Conservation (phyloP, 441 rosid species). For the Kokia cookei region DNA sequence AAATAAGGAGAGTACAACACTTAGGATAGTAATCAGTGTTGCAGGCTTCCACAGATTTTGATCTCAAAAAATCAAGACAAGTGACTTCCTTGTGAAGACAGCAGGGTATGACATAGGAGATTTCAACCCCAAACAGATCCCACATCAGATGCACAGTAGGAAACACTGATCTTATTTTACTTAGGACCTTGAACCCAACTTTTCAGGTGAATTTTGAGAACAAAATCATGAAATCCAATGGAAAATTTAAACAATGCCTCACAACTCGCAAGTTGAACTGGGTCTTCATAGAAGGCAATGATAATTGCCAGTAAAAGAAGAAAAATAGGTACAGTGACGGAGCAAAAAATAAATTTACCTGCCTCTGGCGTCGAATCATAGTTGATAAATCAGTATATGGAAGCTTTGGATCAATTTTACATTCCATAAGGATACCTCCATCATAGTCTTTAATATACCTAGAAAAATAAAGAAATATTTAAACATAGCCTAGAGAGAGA, state of each 20-base stretch:
- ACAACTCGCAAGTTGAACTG: not conserved
- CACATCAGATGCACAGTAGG: not conserved
- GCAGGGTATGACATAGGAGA: not conserved
- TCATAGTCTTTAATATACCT: slow-evolving; percentile 98
- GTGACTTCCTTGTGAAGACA: not conserved
- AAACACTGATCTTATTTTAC: not conserved
- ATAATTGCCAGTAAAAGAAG: not conserved
- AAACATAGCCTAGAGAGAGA: not conserved
- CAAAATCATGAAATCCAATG: not conserved
- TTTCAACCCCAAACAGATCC: not conserved
- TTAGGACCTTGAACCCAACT: not conserved
- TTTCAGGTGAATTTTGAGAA: not conserved
- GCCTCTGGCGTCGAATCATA: slow-evolving; percentile 91
- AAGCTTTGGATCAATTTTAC: slow-evolving; percentile 97
- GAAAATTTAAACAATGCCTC: not conserved
- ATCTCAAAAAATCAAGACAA: not conserved
- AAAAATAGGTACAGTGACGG: not conserved
- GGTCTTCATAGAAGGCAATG: not conserved
- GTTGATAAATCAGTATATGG: slow-evolving; percentile 90
- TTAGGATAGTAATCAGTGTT: not conserved
- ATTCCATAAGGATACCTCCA: slow-evolving; percentile 98
- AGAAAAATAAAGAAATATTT: slow-evolving; percentile 12
- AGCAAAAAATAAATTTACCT: slow-evolving; percentile 35
- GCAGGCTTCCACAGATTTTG: not conserved
- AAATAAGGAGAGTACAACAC: not conserved